Conservation (phyloP, 1,284 basidiomycete genomes). For the Ustilago bromivora region DNA sequence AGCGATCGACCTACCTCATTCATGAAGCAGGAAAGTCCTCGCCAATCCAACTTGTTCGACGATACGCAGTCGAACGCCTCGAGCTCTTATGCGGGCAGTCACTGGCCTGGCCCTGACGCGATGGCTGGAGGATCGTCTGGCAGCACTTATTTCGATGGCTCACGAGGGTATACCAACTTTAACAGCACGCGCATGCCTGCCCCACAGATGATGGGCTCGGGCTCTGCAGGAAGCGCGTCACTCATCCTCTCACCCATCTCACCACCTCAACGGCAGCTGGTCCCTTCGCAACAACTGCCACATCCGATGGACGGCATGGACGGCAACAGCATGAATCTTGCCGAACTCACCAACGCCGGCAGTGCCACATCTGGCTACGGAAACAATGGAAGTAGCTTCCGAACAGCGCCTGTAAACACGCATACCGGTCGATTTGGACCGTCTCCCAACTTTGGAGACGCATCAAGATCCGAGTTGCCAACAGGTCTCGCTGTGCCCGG, state of each 20-base stretch:
- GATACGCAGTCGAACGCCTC: not conserved
- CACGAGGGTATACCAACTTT: slow-evolving; percentile 8
- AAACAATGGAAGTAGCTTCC: slow-evolving; percentile 13
- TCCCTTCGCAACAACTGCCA: slow-evolving; percentile 34
- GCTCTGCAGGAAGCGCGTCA: slow-evolving; percentile 11
- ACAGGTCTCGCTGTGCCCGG: slow-evolving; percentile 23
- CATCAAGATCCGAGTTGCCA: slow-evolving; percentile 18
- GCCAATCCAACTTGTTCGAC: slow-evolving; percentile 12
- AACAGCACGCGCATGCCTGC: slow-evolving; percentile 2
- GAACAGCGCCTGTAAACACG: not conserved
- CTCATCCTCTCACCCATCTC: slow-evolving; percentile 10
- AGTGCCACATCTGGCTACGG: not conserved
- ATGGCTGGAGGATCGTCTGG: slow-evolving; percentile 6
- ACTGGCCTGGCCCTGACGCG: slow-evolving; percentile 25
- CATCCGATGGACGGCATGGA: slow-evolving; percentile 20
- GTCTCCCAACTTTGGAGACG: slow-evolving; percentile 5
- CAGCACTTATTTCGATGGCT: slow-evolving; percentile 16
- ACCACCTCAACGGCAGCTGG: slow-evolving; percentile 19
- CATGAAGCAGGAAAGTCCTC: slow-evolving; percentile 24
- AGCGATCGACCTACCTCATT: slow-evolving; percentile 20
- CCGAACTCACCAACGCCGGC: not conserved
- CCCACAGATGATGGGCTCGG: slow-evolving; percentile 8
- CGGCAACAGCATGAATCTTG: slow-evolving; percentile 11
- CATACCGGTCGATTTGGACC: slow-evolving; percentile 10
- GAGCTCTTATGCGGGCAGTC: slow-evolving; percentile 9